phyloP scores from a whole-genome alignment of 306 rosid species.

The Crotalaria pallida region DNA sequence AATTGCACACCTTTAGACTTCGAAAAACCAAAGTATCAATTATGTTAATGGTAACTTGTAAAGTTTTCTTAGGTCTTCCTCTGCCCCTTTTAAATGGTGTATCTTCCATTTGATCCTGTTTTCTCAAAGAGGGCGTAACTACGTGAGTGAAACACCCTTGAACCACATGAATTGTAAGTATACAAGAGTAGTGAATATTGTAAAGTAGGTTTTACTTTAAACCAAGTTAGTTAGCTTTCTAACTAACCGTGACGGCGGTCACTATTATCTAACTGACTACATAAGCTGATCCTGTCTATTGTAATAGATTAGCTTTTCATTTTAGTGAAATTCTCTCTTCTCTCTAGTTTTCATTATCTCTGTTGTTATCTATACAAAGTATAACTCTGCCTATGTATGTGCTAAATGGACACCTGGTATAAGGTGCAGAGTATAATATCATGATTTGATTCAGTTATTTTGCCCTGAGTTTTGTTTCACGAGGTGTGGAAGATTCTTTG shows the following conservation, averaged over 20 bases:
- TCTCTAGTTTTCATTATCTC: no score
- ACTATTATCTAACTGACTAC: no score
- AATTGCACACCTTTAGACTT: neutral
- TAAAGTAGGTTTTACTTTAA: no score
- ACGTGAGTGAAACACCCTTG: slow-evolving; percentile 1
- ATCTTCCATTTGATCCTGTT: neutral
- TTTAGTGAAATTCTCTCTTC: no score
- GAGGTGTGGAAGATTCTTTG: slow-evolving; percentile 5
- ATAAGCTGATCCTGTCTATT: no score
- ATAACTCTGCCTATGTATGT: neutral
- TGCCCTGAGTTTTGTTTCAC: slow-evolving; percentile 17
- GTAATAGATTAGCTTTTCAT: no score
- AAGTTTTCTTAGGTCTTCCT: neutral
- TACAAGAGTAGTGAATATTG: no score
- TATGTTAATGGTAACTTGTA: neutral
- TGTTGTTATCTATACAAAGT: no score
- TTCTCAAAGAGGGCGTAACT: neutral
- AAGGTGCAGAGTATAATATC: slow-evolving; percentile 8
- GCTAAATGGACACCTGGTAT: slow-evolving; percentile 13
- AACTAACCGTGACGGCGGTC: no score
- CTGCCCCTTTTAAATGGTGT: neutral
- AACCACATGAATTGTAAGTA: neutral
- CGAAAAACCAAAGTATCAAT: neutral
- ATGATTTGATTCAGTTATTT: slow-evolving; percentile 9
- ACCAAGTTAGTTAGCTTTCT: no score